These are phyloP conservation scores for Arbutus unedo DNA, from an alignment of 148 eudicot species.

Conservation along the genomic window DNA sequence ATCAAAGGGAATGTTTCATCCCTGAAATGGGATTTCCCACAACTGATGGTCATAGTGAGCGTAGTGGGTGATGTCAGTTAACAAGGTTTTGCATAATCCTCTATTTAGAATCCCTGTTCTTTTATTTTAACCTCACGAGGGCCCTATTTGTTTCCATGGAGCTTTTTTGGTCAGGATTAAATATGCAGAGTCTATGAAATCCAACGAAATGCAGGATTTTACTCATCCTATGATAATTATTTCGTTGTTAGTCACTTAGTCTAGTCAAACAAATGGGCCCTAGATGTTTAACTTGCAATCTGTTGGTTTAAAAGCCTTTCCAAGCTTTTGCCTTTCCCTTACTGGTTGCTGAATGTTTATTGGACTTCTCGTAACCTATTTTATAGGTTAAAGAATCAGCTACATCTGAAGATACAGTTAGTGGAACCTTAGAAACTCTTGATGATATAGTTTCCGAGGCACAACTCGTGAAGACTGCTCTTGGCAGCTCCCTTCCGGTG, in stretches of 20 bases:
- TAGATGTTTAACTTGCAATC: neutral
- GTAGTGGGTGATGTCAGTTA: neutral
- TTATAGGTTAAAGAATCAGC: conserved; percentile 52
- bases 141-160: neutral
- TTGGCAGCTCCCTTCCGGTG: conserved; percentile 82
- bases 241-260: neutral
- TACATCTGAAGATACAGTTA: conserved; percentile 21
- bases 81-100: neutral
- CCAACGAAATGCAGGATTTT: neutral
- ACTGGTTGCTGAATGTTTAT: neutral
- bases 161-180: neutral
- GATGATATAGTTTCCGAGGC: conserved; percentile 71
- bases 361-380: neutral
- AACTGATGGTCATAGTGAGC: neutral
- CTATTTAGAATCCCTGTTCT: neutral
- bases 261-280: neutral
- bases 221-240: neutral
- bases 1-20: neutral
- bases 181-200: neutral
- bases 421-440: conserved; percentile 29
- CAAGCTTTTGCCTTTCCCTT: neutral
- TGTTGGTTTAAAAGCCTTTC: neutral
- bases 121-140: neutral
- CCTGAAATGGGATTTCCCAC: neutral
- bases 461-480: conserved; percentile 67